A percentile compares a stretch with the other conserved stretches of the same genome.
phyloP scores from a whole-genome alignment of 176 grass and related monocot genomes.

The Carex kokanica region DNA sequence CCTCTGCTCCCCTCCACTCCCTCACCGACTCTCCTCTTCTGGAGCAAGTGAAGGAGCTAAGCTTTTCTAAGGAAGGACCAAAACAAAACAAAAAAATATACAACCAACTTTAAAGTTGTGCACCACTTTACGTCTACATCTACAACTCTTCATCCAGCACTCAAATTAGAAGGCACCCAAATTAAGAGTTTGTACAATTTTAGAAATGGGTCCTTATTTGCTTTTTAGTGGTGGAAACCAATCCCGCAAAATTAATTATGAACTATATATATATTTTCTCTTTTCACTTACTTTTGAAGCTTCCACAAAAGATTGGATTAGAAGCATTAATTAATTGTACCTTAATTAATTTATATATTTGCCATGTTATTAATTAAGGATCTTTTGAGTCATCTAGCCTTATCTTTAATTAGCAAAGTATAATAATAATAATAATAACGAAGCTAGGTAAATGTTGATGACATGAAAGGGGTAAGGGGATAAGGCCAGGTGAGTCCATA shows the following conservation, averaged over 20 bases:
- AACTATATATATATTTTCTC: background rate
- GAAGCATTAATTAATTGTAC: conserved; percentile 1
- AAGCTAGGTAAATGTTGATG: background rate
- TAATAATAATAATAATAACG: background rate
- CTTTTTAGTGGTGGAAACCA: background rate
- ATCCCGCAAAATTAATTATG: background rate
- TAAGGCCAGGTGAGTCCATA: background rate
- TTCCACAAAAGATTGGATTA: background rate
- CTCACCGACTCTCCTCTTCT: too few relatives aligned
- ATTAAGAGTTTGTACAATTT: too few relatives aligned
- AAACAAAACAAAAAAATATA: too few relatives aligned
- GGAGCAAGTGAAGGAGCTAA: too few relatives aligned
- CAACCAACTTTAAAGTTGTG: too few relatives aligned
- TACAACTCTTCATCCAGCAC: too few relatives aligned
- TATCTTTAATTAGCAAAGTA: conserved; percentile 20
- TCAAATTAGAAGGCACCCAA: too few relatives aligned
- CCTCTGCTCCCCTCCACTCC: too few relatives aligned
- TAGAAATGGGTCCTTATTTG: background rate
- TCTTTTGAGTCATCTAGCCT: conserved; percentile 26
- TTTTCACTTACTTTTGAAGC: conserved; percentile 1
- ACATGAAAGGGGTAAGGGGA: background rate
- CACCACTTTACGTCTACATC: too few relatives aligned
- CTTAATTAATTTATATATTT: conserved; percentile 15
- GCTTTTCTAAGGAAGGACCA: too few relatives aligned
- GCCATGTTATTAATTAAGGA: conserved; percentile 1